These are phyloP conservation scores for Populus hybrid DNA, from an alignment of 441 rosid genomes.

Conservation along the genomic window DNA sequence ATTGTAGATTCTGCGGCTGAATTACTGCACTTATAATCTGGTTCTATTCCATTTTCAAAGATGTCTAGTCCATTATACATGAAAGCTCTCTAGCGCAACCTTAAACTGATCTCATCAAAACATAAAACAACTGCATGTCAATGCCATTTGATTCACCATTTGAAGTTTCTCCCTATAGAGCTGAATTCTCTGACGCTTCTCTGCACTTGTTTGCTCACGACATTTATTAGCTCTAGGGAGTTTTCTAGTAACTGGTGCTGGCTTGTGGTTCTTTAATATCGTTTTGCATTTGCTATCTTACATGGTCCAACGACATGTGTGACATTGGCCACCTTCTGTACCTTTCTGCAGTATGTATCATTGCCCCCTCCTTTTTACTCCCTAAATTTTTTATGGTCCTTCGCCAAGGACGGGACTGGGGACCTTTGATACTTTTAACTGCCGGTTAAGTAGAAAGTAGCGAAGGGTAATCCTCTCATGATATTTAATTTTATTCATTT, in stretches of 20 bases:
- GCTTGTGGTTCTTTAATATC: not conserved
- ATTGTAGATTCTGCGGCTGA: slow-evolving; percentile 5
- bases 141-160: not conserved
- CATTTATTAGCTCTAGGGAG: not conserved
- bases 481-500: not conserved
- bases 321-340: not conserved
- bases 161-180: not conserved
- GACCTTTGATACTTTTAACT: not conserved
- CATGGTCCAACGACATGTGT: not conserved
- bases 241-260: not conserved
- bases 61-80: not conserved
- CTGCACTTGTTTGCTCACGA: not conserved
- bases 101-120: not conserved
- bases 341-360: not conserved
- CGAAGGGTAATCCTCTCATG: not conserved
- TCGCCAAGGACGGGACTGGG: not conserved
- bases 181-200: not conserved
- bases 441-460: not conserved
- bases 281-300: not conserved
- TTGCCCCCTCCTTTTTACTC: not conserved
- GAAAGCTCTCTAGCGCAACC: not conserved
- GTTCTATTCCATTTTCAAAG: not conserved
- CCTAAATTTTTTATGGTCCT: not conserved
- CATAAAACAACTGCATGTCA: not conserved
- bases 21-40: too few relatives aligned